Percentiles rank a stretch among this genome's conserved stretches.
Conservation (phyloP, 1,284 basidiomycete species). For the Tilletia horrida region DNA sequence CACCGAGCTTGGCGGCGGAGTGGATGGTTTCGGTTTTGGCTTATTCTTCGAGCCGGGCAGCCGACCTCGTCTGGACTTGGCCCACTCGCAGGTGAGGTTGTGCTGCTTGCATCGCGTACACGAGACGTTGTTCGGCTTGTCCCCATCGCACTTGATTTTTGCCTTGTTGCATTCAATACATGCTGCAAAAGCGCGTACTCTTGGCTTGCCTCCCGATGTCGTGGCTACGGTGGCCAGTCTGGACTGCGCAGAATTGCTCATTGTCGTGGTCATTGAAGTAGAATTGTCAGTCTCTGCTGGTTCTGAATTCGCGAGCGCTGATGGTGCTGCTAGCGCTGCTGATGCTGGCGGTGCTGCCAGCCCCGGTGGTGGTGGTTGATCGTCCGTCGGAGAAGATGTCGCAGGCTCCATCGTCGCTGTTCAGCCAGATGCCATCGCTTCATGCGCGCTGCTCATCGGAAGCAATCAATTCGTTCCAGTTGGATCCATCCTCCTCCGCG, state of each 20-base stretch:
- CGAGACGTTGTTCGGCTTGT: background rate
- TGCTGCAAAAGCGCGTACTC: constrained; percentile 11
- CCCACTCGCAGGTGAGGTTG: constrained; percentile 1
- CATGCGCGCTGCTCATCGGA: too few species aligned
- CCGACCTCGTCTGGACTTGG: background rate
- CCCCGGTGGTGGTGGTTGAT: background rate
- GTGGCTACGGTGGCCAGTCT: background rate
- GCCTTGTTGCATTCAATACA: constrained; percentile 17
- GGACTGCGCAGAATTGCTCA: background rate
- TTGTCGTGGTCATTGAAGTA: background rate
- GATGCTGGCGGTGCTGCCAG: background rate
- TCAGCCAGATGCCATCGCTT: too few species aligned
- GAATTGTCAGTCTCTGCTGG: too few species aligned
- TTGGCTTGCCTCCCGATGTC: constrained; percentile 3
- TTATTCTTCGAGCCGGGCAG: constrained; percentile 10
- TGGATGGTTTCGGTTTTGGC: background rate
- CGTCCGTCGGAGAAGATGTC: background rate
- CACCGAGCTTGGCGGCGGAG: too few species aligned
- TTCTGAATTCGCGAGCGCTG: too few species aligned
- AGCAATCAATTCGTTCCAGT: too few species aligned
- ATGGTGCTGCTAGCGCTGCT: background rate
- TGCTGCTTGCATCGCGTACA: background rate
- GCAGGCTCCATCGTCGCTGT: background rate
- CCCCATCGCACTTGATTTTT: constrained; percentile 15
- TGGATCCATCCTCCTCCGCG: too few species aligned